A percentile compares a stretch with the other conserved stretches of the same genome.
Conservation (phyloP, 495 filamentous ascomycete species). For the Penicillium atrosanguineum region DNA sequence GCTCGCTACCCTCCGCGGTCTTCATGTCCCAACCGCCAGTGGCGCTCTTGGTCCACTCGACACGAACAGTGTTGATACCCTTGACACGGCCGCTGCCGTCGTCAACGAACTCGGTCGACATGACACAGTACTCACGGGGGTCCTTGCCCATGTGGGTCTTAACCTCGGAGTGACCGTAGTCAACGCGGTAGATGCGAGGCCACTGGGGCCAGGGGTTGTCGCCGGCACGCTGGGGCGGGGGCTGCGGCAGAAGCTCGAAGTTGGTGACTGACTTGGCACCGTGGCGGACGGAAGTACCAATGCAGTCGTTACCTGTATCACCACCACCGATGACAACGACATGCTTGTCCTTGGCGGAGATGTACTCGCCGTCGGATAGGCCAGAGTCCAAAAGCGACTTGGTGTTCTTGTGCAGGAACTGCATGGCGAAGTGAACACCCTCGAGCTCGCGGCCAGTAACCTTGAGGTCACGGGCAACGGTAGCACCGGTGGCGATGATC, state of each 20-base stretch:
- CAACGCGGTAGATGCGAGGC: slow-evolving; percentile 97
- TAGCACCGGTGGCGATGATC: slow-evolving; percentile 94
- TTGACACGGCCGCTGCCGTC: slow-evolving; percentile 86
- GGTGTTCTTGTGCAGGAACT: slow-evolving; percentile 97
- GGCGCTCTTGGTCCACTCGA: slow-evolving; percentile 92
- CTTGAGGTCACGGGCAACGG: slow-evolving; percentile 92
- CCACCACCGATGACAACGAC: slow-evolving; percentile 98
- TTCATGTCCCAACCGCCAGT: slow-evolving; percentile 99
- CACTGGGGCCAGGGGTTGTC: slow-evolving; percentile 99
- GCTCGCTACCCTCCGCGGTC: slow-evolving; percentile 88
- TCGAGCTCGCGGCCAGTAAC: slow-evolving; percentile 88
- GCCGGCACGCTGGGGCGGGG: slow-evolving; percentile 86
- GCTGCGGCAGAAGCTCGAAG: slow-evolving; percentile 95
- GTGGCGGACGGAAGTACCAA: slow-evolving; percentile 96
- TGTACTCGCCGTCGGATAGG: slow-evolving; percentile 82
- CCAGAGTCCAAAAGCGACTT: slow-evolving; percentile 96
- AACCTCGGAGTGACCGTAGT: slow-evolving; percentile 96
- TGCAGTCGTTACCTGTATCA: slow-evolving; percentile 99
- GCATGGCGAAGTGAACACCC: slow-evolving; percentile 97
- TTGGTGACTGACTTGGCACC: slow-evolving; percentile 96
- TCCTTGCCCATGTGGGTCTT: slow-evolving; percentile 97
- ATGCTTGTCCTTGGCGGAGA: slow-evolving; percentile 95
- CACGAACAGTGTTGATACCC: slow-evolving; percentile 96
- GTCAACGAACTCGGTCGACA: slow-evolving; percentile 97
- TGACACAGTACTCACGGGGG: slow-evolving; percentile 97